phyloP scores from a whole-genome alignment of 345 rosid species.

The Raphanus raphanistrum region DNA sequence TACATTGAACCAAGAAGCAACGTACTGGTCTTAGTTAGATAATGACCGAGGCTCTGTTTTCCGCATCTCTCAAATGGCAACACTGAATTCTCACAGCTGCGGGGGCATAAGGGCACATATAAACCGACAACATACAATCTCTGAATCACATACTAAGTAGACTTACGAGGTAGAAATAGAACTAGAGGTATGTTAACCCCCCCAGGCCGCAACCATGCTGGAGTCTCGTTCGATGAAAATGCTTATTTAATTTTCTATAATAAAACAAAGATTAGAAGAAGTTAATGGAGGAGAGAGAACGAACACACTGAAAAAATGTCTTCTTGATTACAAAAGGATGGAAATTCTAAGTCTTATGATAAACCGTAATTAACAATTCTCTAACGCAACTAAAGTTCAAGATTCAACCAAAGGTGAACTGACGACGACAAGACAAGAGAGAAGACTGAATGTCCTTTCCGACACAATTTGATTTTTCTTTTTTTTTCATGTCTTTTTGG shows the following conservation, averaged over 20 bases:
- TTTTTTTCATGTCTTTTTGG: slow-evolving; percentile 20
- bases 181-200: background rate
- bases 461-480: slow-evolving; percentile 27
- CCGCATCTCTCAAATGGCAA: background rate
- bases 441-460: slow-evolving; percentile 28
- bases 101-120: slow-evolving; percentile 78
- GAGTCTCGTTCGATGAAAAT: background rate
- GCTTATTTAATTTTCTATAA: background rate
- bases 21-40: background rate
- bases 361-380: slow-evolving; percentile 19
- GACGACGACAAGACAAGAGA: slow-evolving; percentile 29
- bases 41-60: background rate
- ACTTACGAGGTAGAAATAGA: background rate
- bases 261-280: background rate
- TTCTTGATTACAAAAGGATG: background rate
- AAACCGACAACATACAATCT: slow-evolving; percentile 55
- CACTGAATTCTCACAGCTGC: background rate
- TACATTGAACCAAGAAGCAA: slow-evolving; percentile 19
- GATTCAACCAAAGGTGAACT: slow-evolving; percentile 21
- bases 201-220: background rate
- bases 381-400: slow-evolving; percentile 13
- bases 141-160: slow-evolving; percentile 3
- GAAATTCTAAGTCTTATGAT: slow-evolving; percentile 29
- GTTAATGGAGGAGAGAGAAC: background rate
- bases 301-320: slow-evolving; percentile 6